Conservation (phyloP, 345 rosid genomes). For the Zanthoxylum bungeanum region DNA sequence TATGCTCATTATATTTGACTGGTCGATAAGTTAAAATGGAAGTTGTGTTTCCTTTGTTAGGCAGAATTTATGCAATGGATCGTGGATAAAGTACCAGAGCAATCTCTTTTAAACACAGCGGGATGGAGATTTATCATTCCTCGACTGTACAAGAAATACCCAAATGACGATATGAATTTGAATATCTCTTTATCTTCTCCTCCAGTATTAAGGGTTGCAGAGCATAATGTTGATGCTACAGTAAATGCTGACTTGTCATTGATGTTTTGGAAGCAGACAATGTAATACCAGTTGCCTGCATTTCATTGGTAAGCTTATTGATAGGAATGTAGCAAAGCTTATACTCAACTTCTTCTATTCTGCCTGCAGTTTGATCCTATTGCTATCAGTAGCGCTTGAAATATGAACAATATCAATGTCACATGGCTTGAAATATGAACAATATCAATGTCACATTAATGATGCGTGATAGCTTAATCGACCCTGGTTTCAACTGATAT, state of each 20-base stretch:
- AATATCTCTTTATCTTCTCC: constrained; percentile 82
- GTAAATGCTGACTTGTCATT: constrained; percentile 66
- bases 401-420: too few relatives aligned
- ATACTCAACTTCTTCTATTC: not conserved
- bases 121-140: constrained; percentile 90
- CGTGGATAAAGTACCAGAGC: constrained; percentile 86
- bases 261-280: constrained; percentile 61
- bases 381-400: not conserved
- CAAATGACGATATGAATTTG: constrained; percentile 79
- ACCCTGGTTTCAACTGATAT: not conserved
- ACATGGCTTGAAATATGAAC: not conserved
- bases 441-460: too few relatives aligned
- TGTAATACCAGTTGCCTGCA: constrained; percentile 90
- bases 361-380: not conserved
- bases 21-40: constrained; percentile 10
- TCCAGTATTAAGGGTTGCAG: constrained; percentile 64
- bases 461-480: not conserved
- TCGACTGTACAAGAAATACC: constrained; percentile 85
- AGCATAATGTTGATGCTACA: constrained; percentile 64
- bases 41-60: constrained; percentile 38
- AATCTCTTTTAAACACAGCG: constrained; percentile 86
- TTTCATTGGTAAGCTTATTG: constrained; percentile 64
- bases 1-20: not conserved
- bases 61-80: constrained; percentile 90
- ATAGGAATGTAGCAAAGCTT: not conserved